phyloP scores from a whole-genome alignment of 805 yeast species.

The Candida patagonica region DNA sequence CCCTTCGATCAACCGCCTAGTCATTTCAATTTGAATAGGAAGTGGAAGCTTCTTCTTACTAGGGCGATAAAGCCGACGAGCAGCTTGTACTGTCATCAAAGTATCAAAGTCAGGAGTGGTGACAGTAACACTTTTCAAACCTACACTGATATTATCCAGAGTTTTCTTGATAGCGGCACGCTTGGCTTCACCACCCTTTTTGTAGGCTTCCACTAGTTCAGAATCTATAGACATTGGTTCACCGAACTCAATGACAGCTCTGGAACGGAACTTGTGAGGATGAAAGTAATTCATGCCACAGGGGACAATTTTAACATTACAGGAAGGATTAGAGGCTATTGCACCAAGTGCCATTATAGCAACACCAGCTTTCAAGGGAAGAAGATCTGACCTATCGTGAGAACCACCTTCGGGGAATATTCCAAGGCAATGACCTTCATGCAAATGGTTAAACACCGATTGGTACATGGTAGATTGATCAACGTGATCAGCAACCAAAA shows the following conservation, averaged over 20 bases:
- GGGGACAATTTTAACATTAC: constrained; percentile 81
- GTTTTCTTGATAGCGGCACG: constrained; percentile 67
- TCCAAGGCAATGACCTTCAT: constrained; percentile 75
- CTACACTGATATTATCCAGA: constrained; percentile 60
- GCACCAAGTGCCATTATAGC: constrained; percentile 98
- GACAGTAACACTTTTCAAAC: constrained; percentile 77
- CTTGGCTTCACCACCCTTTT: constrained; percentile 49
- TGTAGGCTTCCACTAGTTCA: constrained; percentile 56
- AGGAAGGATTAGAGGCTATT: constrained; percentile 63
- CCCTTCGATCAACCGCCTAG: constrained; percentile 76
- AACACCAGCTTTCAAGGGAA: constrained; percentile 94
- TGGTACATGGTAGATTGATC: constrained; percentile 81
- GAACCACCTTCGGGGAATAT: constrained; percentile 98
- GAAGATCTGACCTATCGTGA: constrained; percentile 83
- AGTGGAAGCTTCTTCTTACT: constrained; percentile 60
- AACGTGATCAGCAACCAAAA: constrained; percentile 69
- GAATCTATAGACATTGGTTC: constrained; percentile 62
- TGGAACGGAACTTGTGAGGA: constrained; percentile 87
- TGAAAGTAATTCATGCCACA: constrained; percentile 97
- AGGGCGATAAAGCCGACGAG: constrained; percentile 78
- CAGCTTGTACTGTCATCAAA: constrained; percentile 81
- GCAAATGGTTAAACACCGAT: constrained; percentile 73
- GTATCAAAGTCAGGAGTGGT: constrained; percentile 86
- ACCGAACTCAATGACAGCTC: constrained; percentile 95
- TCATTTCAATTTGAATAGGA: constrained; percentile 81